These are phyloP conservation scores for Benincasa hispida DNA, from an alignment of 306 rosid species.

Conservation along the genomic window DNA sequence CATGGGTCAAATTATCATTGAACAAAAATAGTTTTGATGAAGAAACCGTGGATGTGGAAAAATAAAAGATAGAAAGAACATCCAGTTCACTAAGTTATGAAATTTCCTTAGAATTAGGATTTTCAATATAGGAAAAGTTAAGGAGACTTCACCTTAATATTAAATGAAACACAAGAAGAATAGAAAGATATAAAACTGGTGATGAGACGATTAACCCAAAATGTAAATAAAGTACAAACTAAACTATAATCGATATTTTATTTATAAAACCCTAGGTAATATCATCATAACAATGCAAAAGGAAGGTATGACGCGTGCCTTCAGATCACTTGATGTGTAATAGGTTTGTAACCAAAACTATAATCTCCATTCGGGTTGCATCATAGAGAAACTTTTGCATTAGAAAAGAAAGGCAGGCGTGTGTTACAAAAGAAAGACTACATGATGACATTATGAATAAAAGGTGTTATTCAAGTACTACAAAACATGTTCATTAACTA, in stretches of 20 bases:
- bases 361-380: constrained; percentile 94
- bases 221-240: neutral
- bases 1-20: neutral
- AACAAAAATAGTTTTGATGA: neutral
- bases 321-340: constrained; percentile 94
- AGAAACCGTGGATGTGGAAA: neutral
- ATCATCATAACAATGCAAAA: neutral
- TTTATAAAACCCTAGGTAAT: neutral
- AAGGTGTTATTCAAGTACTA: neutral
- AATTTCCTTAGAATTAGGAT: neutral
- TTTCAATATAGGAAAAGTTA: neutral
- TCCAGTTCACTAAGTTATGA: neutral
- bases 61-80: neutral
- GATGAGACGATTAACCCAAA: neutral
- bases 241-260: neutral
- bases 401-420: neutral
- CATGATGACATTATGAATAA: too few species aligned
- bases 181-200: neutral
- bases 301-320: constrained; percentile 27
- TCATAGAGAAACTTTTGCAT: neutral
- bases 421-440: neutral
- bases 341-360: constrained; percentile 89
- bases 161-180: neutral
- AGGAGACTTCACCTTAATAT: neutral
- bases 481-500: neutral